Conservation (phyloP, 148 eudicot genomes). For the Silene conica region DNA sequence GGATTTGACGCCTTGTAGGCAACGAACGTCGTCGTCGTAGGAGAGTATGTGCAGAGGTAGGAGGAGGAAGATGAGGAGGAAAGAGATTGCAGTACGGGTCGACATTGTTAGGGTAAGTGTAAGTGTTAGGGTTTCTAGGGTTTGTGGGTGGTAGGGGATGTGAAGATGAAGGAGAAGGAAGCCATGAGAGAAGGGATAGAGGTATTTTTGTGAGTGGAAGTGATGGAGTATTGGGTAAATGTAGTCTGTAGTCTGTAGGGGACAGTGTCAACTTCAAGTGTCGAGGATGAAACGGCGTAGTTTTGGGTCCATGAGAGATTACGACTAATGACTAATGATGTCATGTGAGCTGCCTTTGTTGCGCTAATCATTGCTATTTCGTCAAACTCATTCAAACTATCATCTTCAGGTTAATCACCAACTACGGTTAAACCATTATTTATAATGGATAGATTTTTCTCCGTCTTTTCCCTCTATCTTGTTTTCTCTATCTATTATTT, state of each 20-base stretch:
- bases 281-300: too few relatives aligned
- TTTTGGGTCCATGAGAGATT: too few relatives aligned
- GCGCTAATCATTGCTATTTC: too few relatives aligned
- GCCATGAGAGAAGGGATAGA: constrained; percentile 20
- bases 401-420: too few relatives aligned
- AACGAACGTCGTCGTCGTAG: constrained; percentile 55
- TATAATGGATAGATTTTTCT: too few relatives aligned
- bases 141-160: background rate
- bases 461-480: too few relatives aligned
- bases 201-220: background rate
- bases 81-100: background rate
- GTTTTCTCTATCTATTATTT: too few relatives aligned
- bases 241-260: constrained; percentile 2
- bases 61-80: background rate
- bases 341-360: too few relatives aligned
- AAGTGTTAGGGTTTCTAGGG: background rate
- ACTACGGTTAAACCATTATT: too few relatives aligned
- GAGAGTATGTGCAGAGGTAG: constrained; percentile 16
- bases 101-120: background rate
- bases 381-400: too few relatives aligned
- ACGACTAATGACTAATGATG: too few relatives aligned
- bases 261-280: too few relatives aligned
- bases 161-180: background rate
- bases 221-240: background rate
- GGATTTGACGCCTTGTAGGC: constrained; percentile 54